Evolutionary conservation across 805 yeast genomes (phyloP).

Genomic region (Metschnikowia lochheadii): DNA sequence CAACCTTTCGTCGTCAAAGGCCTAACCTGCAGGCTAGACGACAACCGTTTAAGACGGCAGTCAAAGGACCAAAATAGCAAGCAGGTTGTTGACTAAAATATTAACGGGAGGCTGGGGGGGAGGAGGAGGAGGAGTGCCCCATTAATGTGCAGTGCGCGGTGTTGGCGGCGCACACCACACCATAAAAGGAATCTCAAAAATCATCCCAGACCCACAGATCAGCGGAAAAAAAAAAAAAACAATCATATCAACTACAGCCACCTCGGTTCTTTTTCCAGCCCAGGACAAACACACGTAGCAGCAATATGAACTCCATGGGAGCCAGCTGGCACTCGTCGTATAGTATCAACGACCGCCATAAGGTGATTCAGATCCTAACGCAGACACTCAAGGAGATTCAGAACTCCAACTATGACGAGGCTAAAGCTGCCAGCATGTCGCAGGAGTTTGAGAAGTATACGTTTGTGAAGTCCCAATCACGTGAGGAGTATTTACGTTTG

Average conservation of each 20-base stretch:
- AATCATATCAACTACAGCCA: too few species aligned
- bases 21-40: too few species aligned
- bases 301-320: slow-evolving; percentile 19
- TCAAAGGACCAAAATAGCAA: too few species aligned
- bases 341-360: slow-evolving; percentile 33
- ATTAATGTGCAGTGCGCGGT: slow-evolving; percentile 1
- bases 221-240: background rate
- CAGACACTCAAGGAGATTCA: slow-evolving; percentile 37
- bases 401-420: slow-evolving; percentile 29
- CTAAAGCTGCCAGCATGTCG: slow-evolving; percentile 46
- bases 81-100: background rate
- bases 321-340: slow-evolving; percentile 25
- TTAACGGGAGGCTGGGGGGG: background rate
- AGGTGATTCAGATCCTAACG: slow-evolving; percentile 36
- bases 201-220: background rate
- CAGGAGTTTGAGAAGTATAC: slow-evolving; percentile 69
- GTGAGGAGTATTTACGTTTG: slow-evolving; percentile 51
- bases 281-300: slow-evolving; percentile 7
- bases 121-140: too few species aligned
- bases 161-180: slow-evolving; percentile 4
- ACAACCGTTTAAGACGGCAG: too few species aligned
- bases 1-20: too few species aligned
- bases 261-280: background rate
- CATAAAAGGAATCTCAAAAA: background rate
- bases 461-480: slow-evolving; percentile 52